Evolutionary conservation across 139 green algal genomes (phyloP).

Genomic region (Chlorella sp.): DNA sequence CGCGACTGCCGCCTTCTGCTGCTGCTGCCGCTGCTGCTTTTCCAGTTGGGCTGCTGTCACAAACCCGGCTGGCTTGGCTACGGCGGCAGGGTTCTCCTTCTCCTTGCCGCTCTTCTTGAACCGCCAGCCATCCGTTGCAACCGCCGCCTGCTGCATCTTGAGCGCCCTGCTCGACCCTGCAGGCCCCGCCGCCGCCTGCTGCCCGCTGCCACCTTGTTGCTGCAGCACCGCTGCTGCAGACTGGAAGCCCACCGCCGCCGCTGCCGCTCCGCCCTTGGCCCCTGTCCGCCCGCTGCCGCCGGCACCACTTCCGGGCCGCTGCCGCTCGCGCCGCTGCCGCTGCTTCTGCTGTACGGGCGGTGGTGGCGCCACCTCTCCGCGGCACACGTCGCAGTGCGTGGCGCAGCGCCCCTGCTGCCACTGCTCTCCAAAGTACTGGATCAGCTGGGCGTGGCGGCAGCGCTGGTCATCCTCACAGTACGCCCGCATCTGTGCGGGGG

Average conservation of each 20-base stretch:
- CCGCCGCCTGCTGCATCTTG: constrained; percentile 27
- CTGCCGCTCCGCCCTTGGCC: not conserved
- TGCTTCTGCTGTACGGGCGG: not conserved
- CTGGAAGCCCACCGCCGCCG: not conserved
- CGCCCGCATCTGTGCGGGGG: constrained; percentile 46
- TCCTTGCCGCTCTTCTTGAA: constrained; percentile 14
- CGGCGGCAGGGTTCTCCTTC: constrained; percentile 11
- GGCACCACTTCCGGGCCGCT: not conserved
- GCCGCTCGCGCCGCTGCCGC: not conserved
- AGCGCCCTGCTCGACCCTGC: constrained; percentile 7
- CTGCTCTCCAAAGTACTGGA: constrained; percentile 35
- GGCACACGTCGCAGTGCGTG: constrained; percentile 21
- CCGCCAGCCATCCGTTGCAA: not conserved
- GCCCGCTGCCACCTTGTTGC: not conserved
- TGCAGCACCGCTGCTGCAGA: not conserved
- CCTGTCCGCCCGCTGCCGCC: not conserved
- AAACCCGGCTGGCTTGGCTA: not conserved
- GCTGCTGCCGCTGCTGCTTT: constrained; percentile 10
- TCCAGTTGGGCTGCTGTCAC: not conserved
- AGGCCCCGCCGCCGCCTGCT: not conserved
- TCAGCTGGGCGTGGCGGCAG: constrained; percentile 62
- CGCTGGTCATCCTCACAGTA: constrained; percentile 51
- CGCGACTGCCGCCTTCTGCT: not conserved
- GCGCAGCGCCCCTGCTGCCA: constrained; percentile 16
- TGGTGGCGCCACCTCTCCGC: not conserved